These are phyloP conservation scores for Cladophialophora exuberans DNA, from an alignment of 2,329 filamentous ascomycete species.

Conservation along the genomic window DNA sequence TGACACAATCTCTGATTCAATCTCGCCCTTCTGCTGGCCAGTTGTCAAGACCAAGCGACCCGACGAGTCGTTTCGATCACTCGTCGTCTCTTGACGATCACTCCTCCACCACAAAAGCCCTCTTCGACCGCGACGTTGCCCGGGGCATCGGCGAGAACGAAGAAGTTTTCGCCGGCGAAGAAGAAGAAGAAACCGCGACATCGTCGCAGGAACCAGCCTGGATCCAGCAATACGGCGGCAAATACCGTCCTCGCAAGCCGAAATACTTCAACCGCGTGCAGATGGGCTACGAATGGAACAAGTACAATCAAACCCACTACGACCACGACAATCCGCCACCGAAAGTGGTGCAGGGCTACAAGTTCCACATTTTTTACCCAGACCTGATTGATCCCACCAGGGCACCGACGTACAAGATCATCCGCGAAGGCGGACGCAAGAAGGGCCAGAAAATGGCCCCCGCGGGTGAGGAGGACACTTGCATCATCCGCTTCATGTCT, in stretches of 20 bases:
- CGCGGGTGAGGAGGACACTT: conserved; percentile 95
- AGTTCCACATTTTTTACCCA: conserved; percentile 99
- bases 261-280: conserved; percentile 97
- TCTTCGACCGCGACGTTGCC: conserved; percentile 91
- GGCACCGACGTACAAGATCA: conserved; percentile 93
- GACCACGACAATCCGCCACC: conserved; percentile 97
- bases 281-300: conserved; percentile 99
- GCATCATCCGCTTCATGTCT: conserved; percentile 91
- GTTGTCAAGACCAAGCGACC: conserved; percentile 31
- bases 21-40: conserved; percentile 1
- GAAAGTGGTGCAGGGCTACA: conserved; percentile 98
- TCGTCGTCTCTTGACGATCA: conserved; percentile 13
- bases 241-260: conserved; percentile 87
- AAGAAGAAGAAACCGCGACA: conserved; percentile 59
- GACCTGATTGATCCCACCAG: conserved; percentile 94
- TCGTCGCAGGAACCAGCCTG: conserved; percentile 57
- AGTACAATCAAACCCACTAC: conserved; percentile 99
- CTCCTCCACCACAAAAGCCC: conserved; percentile 67
- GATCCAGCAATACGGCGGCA: conserved; percentile 55
- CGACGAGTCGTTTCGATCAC: conserved; percentile 36
- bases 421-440: conserved; percentile 86
- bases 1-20: conserved; percentile 16
- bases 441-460: conserved; percentile 90
- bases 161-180: conserved; percentile 91
- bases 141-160: conserved; percentile 91